phyloP scores from a whole-genome alignment of 192 early-diverging fungal species.

The Mortierella hygrophila region DNA sequence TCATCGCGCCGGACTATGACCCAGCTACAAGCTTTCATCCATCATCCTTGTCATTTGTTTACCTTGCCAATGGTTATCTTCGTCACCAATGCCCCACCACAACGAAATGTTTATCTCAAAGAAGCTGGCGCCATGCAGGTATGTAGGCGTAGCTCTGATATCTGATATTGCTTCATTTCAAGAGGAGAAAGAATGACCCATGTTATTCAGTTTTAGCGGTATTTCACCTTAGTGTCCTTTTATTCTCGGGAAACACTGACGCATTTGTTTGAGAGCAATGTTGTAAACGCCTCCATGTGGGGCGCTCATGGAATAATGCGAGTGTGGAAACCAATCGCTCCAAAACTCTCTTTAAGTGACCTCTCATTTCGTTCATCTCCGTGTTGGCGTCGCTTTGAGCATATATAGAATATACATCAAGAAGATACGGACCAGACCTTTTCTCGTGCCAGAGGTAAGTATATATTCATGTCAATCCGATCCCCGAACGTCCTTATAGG shows the following conservation, averaged over 20 bases:
- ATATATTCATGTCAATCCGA: too few species aligned
- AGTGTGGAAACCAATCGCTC: neutral
- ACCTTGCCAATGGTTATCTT: too few species aligned
- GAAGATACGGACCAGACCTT: too few species aligned
- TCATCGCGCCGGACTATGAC: too few species aligned
- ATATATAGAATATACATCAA: neutral
- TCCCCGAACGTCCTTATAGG: too few species aligned
- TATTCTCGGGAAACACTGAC: neutral
- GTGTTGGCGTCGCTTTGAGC: neutral
- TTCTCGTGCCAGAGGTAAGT: too few species aligned
- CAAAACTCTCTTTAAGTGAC: neutral
- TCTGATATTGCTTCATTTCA: neutral
- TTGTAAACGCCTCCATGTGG: neutral
- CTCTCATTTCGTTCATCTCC: neutral
- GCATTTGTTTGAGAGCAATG: neutral
- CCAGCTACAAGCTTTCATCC: too few species aligned
- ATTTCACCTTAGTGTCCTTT: neutral
- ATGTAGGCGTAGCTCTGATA: too few species aligned
- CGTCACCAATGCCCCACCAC: too few species aligned
- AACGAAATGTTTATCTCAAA: too few species aligned
- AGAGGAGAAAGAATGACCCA: slow-evolving; percentile 10
- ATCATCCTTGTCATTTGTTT: too few species aligned
- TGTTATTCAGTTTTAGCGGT: neutral
- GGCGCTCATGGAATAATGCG: neutral
- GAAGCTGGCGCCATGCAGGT: too few species aligned